Percentiles rank a stretch among this genome's conserved stretches.
phyloP scores from a whole-genome alignment of 2,329 filamentous ascomycete genomes.

The Madurella mycetomatis region DNA sequence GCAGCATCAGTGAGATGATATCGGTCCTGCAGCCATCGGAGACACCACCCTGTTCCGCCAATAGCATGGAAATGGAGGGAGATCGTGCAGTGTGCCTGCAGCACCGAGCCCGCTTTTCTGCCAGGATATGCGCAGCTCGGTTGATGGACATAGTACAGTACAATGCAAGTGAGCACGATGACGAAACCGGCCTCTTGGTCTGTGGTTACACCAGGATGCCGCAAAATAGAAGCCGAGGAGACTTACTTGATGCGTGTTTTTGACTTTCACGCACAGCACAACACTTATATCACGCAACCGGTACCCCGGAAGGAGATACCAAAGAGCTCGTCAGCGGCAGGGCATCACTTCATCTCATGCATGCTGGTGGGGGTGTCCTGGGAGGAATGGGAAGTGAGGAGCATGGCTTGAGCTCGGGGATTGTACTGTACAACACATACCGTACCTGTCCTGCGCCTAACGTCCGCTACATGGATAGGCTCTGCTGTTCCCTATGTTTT shows the following conservation, averaged over 20 bases:
- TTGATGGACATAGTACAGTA: background rate
- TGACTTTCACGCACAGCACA: no score
- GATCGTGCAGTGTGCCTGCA: background rate
- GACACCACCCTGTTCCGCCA: background rate
- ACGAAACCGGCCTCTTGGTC: background rate
- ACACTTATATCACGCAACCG: no score
- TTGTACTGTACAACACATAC: background rate
- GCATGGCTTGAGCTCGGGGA: background rate
- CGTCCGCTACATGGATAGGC: no score
- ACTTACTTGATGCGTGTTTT: no score
- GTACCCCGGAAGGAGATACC: background rate
- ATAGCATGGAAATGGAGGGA: no score
- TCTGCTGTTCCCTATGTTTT: no score
- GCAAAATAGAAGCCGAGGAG: no score
- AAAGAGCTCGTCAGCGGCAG: no score
- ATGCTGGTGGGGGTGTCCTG: background rate
- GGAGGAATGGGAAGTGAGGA: background rate
- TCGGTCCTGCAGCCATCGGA: background rate
- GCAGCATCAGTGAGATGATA: background rate
- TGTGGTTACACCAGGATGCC: no score
- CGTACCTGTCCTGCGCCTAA: no score
- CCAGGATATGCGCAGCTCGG: background rate
- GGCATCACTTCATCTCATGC: no score
- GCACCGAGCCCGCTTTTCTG: background rate
- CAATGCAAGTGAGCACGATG: background rate